Percentiles rank a stretch among this genome's conserved stretches.
Evolutionary conservation across 1,284 basidiomycete genomes (phyloP).

Genomic region (Ustilago crameri): DNA sequence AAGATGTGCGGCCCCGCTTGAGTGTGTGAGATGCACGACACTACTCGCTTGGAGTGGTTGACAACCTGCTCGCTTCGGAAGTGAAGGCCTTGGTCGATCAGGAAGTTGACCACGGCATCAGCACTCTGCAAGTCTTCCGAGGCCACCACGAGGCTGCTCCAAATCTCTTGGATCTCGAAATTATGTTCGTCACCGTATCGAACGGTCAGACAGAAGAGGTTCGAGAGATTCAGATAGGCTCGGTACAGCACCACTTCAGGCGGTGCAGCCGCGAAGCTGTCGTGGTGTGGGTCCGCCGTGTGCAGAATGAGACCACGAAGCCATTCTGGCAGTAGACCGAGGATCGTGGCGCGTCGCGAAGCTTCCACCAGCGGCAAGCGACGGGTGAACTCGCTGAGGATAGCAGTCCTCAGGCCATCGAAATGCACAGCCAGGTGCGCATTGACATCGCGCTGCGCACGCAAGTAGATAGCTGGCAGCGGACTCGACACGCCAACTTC

Average conservation of each 20-base stretch:
- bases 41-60: conserved; percentile 81
- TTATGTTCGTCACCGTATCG: conserved; percentile 81
- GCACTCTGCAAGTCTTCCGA: conserved; percentile 74
- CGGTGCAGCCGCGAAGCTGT: conserved; percentile 28
- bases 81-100: conserved; percentile 87
- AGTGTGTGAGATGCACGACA: conserved; percentile 85
- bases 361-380: conserved; percentile 76
- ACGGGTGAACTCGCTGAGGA: conserved; percentile 79
- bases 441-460: conserved; percentile 81
- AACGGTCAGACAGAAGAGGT: conserved; percentile 84
- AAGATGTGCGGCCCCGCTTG: conserved; percentile 79
- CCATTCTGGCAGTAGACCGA: conserved; percentile 60
- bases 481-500: conserved; percentile 81
- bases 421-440: conserved; percentile 84
- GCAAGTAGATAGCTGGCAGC: conserved; percentile 80
- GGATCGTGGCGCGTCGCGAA: conserved; percentile 45
- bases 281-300: conserved; percentile 19
- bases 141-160: conserved; percentile 78
- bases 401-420: conserved; percentile 76
- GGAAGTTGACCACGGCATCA: conserved; percentile 81
- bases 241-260: conserved; percentile 42
- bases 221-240: conserved; percentile 74
- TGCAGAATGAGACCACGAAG: conserved; percentile 52
- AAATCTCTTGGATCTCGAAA: conserved; percentile 84
- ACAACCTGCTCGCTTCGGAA: conserved; percentile 83